Percentiles rank a stretch among this genome's conserved stretches.
phyloP scores from a whole-genome alignment of 2,329 filamentous ascomycete species.

The Aspergillus fijiensis region DNA sequence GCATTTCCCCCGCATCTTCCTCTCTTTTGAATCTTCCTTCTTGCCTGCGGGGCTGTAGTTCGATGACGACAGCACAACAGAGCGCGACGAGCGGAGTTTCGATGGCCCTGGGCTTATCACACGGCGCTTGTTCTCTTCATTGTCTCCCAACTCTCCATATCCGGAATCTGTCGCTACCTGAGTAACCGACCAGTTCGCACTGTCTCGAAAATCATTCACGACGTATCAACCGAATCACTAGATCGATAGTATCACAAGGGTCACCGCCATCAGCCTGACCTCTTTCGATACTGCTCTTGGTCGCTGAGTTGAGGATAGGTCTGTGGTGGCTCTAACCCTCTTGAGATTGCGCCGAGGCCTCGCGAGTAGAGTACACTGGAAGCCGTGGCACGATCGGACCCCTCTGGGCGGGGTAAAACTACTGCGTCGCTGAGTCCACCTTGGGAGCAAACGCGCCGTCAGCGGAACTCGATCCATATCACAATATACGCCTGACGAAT shows the following conservation, averaged over 20 bases:
- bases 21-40: background rate
- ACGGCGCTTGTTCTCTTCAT: background rate
- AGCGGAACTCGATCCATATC: background rate
- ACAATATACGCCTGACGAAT: background rate
- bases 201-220: background rate
- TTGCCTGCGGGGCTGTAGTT: background rate
- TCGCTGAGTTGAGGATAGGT: background rate
- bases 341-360: background rate
- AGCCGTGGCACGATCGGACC: constrained; percentile 6
- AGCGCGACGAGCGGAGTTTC: background rate
- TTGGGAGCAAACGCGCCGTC: background rate
- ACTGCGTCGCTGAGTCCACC: background rate
- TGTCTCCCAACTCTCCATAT: background rate
- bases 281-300: background rate
- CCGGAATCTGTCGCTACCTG: background rate
- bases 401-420: constrained; percentile 4
- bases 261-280: background rate
- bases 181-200: background rate
- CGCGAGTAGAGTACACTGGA: background rate
- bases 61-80: background rate
- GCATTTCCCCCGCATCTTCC: background rate
- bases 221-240: too few relatives aligned
- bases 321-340: background rate
- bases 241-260: background rate
- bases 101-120: background rate